Evolutionary conservation across 192 early-diverging fungal species (phyloP).

Genomic region (Borealophlyctis nickersoniae): DNA sequence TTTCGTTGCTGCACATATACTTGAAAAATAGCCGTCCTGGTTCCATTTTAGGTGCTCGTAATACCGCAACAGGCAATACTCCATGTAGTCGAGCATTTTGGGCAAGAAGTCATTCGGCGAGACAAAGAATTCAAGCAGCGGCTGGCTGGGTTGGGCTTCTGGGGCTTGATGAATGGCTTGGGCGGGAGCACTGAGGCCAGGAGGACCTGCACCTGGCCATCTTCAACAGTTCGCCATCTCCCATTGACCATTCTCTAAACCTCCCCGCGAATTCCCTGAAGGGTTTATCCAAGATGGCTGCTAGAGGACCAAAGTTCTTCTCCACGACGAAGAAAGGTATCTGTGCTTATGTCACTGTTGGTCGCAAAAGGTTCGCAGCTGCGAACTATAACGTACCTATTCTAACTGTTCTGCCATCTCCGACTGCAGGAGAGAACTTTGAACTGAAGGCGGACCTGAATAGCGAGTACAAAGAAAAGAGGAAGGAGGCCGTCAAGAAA

Average conservation of each 20-base stretch:
- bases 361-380: not conserved
- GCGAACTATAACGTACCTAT: not conserved
- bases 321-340: constrained; percentile 74
- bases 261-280: no score
- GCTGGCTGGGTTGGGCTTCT: not conserved
- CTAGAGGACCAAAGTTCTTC: constrained; percentile 60
- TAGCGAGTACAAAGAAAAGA: constrained; percentile 90
- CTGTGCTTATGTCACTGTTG: not conserved
- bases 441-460: constrained; percentile 97
- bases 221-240: no score
- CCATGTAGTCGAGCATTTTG: constrained; percentile 77
- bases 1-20: constrained; percentile 68
- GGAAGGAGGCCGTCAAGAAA: constrained; percentile 97
- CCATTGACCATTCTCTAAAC: no score
- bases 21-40: constrained; percentile 78
- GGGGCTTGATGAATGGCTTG: not conserved
- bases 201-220: no score
- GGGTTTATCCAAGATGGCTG: constrained; percentile 8
- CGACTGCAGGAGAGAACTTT: constrained; percentile 87
- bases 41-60: constrained; percentile 74
- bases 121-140: no score
- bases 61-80: constrained; percentile 75
- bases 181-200: no score
- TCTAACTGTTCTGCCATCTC: not conserved
- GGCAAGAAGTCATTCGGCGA: no score